Evolutionary conservation across 495 filamentous ascomycete genomes (phyloP).

Genomic region (Lasiosphaeris hirsuta): DNA sequence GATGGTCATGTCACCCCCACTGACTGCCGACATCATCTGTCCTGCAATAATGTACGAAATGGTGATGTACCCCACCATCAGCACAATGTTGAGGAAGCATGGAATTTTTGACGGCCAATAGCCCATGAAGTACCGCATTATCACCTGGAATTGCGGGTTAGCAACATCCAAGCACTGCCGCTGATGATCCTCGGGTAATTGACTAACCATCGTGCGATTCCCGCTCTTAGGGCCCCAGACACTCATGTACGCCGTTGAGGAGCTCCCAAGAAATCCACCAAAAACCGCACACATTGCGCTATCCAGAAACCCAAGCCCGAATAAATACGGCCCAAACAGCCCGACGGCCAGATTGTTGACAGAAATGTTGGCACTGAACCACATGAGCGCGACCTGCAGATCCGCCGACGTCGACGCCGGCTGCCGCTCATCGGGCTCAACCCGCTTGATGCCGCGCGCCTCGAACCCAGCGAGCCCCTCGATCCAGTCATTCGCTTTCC

Average conservation of each 20-base stretch:
- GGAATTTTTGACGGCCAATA: conserved; percentile 77
- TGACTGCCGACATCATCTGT: conserved; percentile 73
- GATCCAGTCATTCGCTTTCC: conserved; percentile 17
- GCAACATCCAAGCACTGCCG: no score
- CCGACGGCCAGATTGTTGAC: conserved; percentile 74
- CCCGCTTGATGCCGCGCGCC: conserved; percentile 64
- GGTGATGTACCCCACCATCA: conserved; percentile 68
- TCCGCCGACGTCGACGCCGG: conserved; percentile 57
- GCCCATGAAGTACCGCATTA: conserved; percentile 67
- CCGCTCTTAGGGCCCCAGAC: conserved; percentile 69
- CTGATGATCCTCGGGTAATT: no score
- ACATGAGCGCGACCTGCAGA: conserved; percentile 63
- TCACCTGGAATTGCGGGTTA: no score
- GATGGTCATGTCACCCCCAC: conserved; percentile 58
- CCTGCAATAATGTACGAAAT: conserved; percentile 70
- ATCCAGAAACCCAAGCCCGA: conserved; percentile 64
- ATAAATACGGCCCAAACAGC: conserved; percentile 69
- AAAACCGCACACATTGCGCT: conserved; percentile 63
- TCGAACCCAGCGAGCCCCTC: conserved; percentile 55
- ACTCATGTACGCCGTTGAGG: conserved; percentile 64
- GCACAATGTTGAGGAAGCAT: conserved; percentile 66
- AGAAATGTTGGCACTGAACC: conserved; percentile 73
- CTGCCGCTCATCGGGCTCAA: conserved; percentile 61
- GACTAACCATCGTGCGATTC: conserved; percentile 55
- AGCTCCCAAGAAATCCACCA: conserved; percentile 56